Conservation (phyloP, 495 filamentous ascomycete species). For the Penicilliopsis zonata region DNA sequence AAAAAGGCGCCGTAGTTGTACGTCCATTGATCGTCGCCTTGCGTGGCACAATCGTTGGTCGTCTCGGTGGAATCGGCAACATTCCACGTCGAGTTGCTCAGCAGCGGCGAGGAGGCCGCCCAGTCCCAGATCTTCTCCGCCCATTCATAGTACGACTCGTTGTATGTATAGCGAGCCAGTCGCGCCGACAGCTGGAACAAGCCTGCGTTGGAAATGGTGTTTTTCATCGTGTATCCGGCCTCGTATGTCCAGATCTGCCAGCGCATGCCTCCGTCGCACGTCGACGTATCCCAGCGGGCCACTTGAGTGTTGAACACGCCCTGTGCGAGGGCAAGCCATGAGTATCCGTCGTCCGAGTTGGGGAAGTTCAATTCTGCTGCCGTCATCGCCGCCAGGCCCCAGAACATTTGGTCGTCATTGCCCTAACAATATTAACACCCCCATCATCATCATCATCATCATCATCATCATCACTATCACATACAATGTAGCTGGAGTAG, state of each 20-base stretch:
- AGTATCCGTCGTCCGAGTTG: slow-evolving; percentile 41
- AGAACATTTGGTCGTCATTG: slow-evolving; percentile 84
- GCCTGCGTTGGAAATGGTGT: slow-evolving; percentile 66
- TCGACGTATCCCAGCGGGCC: slow-evolving; percentile 53
- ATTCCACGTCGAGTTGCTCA: no score
- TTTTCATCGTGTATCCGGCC: slow-evolving; percentile 72
- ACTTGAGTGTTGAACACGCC: slow-evolving; percentile 69
- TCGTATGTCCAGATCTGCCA: slow-evolving; percentile 84
- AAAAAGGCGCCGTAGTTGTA: slow-evolving; percentile 56
- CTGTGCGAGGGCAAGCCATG: slow-evolving; percentile 73
- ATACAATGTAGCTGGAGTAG: slow-evolving; percentile 60
- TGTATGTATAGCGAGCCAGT: slow-evolving; percentile 57
- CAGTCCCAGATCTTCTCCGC: slow-evolving; percentile 57
- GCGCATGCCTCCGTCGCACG: slow-evolving; percentile 58
- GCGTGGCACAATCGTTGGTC: no score
- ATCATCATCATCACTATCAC: no score
- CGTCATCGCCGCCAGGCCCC: slow-evolving; percentile 71
- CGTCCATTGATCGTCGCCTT: no score
- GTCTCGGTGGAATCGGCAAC: no score
- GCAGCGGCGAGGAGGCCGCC: no score
- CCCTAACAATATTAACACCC: no score
- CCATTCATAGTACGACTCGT: slow-evolving; percentile 54
- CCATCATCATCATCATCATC: no score
- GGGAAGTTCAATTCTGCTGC: slow-evolving; percentile 72
- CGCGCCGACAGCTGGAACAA: slow-evolving; percentile 74